Evolutionary conservation across 2,329 filamentous ascomycete genomes (phyloP).

Genomic region (Trichoderma simmonsii): DNA sequence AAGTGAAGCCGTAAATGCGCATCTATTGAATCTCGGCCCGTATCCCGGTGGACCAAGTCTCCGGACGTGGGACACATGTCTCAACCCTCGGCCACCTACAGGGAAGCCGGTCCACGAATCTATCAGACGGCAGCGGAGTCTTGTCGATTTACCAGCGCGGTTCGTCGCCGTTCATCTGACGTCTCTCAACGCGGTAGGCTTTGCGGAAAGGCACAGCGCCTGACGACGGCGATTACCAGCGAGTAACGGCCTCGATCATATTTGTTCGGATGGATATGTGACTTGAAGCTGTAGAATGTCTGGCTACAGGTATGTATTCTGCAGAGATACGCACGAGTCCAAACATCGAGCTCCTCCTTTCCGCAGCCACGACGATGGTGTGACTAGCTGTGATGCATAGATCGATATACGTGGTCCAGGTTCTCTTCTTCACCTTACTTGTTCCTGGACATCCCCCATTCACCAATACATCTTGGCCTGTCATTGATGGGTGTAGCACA

Average conservation of each 20-base stretch:
- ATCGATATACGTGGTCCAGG: neutral
- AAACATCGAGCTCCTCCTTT: neutral
- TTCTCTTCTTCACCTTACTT: neutral
- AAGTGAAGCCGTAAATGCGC: neutral
- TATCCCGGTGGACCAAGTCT: constrained; percentile 9
- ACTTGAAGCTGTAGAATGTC: neutral
- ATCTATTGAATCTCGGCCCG: neutral
- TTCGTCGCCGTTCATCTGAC: neutral
- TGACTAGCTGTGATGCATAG: neutral
- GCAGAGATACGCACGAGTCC: neutral
- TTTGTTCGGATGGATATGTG: neutral
- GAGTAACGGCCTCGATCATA: neutral
- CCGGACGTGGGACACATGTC: constrained; percentile 18
- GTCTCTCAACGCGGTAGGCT: constrained; percentile 1
- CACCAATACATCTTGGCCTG: neutral
- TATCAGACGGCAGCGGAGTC: neutral
- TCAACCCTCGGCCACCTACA: constrained; percentile 18
- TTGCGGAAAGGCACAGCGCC: constrained; percentile 10
- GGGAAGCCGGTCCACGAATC: neutral
- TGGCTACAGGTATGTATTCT: neutral
- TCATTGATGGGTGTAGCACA: constrained; percentile 6
- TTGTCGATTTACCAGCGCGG: neutral
- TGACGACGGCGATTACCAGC: neutral
- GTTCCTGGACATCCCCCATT: neutral
- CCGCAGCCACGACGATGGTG: neutral